These are phyloP conservation scores for Phalaenopsis hybrid DNA, from an alignment of 116 monocot genomes.

Conservation along the genomic window DNA sequence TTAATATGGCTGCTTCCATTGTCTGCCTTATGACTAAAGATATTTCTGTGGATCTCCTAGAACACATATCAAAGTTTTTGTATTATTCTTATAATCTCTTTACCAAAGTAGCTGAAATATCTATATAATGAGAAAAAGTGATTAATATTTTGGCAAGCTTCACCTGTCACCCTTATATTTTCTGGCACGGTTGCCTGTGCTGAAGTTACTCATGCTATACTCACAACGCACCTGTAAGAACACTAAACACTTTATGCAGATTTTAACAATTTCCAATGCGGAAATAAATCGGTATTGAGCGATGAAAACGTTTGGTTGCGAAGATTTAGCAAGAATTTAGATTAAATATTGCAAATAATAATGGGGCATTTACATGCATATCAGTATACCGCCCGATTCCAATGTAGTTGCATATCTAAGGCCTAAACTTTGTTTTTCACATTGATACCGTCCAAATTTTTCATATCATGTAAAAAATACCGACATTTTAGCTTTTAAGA, in stretches of 20 bases:
- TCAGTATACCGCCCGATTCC: no score
- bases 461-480: no score
- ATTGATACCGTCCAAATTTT: no score
- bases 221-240: conserved; percentile 68
- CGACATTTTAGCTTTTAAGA: no score
- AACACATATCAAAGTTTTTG: conserved; percentile 6
- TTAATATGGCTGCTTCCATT: conserved; percentile 78
- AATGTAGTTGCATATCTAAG: no score
- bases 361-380: no score
- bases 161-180: conserved; percentile 92
- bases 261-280: background rate
- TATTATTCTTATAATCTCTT: background rate
- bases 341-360: no score
- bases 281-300: conserved; percentile 5
- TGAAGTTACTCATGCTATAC: conserved; percentile 96
- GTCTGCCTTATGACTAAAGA: conserved; percentile 91
- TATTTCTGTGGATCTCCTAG: conserved; percentile 90
- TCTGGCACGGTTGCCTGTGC: conserved; percentile 84
- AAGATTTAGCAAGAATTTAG: no score
- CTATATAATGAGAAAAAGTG: background rate
- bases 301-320: no score
- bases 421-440: no score
- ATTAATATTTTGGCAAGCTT: background rate
- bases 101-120: background rate
- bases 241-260: background rate